Conservation (phyloP, 2,329 filamentous ascomycete genomes). For the Apiospora aurea region DNA sequence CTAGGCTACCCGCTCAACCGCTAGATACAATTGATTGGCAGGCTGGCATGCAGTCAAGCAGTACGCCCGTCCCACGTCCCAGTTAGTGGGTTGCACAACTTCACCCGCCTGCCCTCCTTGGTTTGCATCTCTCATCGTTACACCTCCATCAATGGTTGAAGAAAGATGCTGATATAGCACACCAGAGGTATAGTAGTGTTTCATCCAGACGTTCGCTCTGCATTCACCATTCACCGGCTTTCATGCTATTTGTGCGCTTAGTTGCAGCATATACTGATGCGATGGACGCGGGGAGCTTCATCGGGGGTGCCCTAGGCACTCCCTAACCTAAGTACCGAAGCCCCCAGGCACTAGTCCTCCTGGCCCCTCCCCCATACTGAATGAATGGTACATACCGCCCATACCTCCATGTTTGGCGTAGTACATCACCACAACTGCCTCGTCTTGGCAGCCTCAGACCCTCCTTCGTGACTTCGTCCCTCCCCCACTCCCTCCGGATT, state of each 20-base stretch:
- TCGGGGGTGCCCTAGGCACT: not conserved
- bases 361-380: not conserved
- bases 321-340: too few relatives aligned
- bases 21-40: not conserved
- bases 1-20: not conserved
- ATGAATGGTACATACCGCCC: not conserved
- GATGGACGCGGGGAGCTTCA: not conserved
- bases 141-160: conserved; percentile 1
- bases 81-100: conserved; percentile 7
- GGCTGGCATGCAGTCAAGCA: not conserved
- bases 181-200: not conserved
- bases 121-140: not conserved
- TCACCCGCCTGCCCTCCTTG: not conserved
- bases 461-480: not conserved
- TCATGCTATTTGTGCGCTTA: conserved; percentile 6
- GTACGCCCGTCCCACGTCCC: not conserved
- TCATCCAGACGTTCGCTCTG: not conserved
- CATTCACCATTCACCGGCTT: conserved; percentile 16
- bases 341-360: not conserved
- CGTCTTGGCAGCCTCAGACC: not conserved
- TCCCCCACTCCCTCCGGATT: not conserved
- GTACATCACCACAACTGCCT: not conserved
- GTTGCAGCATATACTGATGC: not conserved
- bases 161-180: not conserved
- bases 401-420: too few relatives aligned